Conservation (phyloP, 306 rosid species). For the Hippophae rhamnoides region DNA sequence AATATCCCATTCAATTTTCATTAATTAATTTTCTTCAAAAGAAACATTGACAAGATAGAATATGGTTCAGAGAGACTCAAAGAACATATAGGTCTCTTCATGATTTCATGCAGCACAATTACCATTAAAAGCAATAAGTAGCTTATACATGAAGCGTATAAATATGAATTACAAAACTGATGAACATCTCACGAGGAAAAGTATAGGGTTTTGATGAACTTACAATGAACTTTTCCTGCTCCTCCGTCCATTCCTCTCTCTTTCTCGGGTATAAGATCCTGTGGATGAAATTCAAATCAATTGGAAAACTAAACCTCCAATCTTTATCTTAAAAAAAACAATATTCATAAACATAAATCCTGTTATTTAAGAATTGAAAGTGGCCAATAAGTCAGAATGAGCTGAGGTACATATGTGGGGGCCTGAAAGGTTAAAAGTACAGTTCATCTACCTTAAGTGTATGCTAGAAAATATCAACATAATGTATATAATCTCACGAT, state of each 20-base stretch:
- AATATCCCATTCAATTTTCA: background rate
- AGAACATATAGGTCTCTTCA: too few relatives aligned
- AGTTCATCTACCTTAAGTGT: too few relatives aligned
- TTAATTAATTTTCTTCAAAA: too few relatives aligned
- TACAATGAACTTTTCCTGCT: slow-evolving; percentile 37
- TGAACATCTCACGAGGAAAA: background rate
- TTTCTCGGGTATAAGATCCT: slow-evolving; percentile 35
- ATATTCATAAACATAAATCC: background rate
- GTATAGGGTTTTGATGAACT: slow-evolving; percentile 6
- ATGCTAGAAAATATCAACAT: too few relatives aligned
- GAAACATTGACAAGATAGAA: too few relatives aligned
- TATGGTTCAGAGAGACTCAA: too few relatives aligned
- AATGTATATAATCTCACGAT: too few relatives aligned
- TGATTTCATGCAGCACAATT: too few relatives aligned
- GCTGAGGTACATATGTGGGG: too few relatives aligned
- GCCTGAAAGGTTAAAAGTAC: too few relatives aligned
- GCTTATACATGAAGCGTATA: background rate
- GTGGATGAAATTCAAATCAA: slow-evolving; percentile 8
- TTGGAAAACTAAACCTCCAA: background rate
- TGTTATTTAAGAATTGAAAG: background rate
- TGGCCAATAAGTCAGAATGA: too few relatives aligned
- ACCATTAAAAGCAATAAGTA: background rate
- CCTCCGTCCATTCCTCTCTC: slow-evolving; percentile 26
- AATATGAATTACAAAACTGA: background rate
- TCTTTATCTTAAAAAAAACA: background rate